phyloP scores from a whole-genome alignment of 2,329 filamentous ascomycete genomes.

The Fusarium sp. region DNA sequence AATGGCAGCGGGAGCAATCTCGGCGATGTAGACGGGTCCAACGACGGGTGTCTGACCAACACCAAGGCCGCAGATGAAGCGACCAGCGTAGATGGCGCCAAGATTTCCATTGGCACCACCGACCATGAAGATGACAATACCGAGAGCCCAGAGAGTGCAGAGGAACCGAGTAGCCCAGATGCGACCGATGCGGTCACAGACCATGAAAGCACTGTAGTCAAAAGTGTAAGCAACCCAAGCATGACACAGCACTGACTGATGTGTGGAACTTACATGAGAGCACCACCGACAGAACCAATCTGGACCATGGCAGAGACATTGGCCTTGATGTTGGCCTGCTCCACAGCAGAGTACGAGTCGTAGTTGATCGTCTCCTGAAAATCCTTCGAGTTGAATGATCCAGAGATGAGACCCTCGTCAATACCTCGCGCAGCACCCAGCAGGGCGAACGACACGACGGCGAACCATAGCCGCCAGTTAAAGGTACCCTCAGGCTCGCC shows the following conservation, averaged over 20 bases:
- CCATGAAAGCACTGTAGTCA: conserved; percentile 60
- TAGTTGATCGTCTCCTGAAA: conserved; percentile 70
- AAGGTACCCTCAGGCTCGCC: conserved; percentile 75
- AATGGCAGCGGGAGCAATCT: conserved; percentile 73
- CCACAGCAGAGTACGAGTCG: conserved; percentile 58
- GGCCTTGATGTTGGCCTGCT: conserved; percentile 73
- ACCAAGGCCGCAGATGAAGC: conserved; percentile 72
- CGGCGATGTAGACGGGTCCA: conserved; percentile 76
- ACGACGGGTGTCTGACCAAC: conserved; percentile 74
- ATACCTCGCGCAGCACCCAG: conserved; percentile 80
- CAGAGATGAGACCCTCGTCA: conserved; percentile 82
- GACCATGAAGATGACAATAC: conserved; percentile 67
- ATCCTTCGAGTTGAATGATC: conserved; percentile 72
- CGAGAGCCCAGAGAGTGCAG: conserved; percentile 65
- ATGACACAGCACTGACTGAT: too few species aligned
- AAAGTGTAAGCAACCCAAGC: not conserved
- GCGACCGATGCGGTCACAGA: conserved; percentile 69
- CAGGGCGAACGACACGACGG: conserved; percentile 76
- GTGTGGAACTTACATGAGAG: conserved; percentile 58
- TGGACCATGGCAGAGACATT: conserved; percentile 87
- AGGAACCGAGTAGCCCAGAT: conserved; percentile 69
- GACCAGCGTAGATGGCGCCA: conserved; percentile 68
- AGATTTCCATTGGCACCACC: conserved; percentile 60
- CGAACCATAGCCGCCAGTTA: conserved; percentile 83
- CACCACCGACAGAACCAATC: conserved; percentile 77